phyloP scores from a whole-genome alignment of 179 eudicot species.

The Spergularia azorica region DNA sequence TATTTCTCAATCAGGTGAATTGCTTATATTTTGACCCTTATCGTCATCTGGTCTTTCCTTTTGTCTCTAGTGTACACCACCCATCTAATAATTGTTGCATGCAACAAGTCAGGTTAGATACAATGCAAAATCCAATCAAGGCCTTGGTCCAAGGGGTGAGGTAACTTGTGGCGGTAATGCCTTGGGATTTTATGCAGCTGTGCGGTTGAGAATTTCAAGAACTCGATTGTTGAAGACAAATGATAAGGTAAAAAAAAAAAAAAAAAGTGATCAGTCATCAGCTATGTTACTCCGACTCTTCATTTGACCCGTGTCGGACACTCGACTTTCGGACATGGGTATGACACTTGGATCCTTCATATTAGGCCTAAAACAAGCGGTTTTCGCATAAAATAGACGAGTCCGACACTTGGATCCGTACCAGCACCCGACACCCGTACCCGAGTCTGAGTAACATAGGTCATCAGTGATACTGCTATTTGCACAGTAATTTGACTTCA shows the following conservation, averaged over 20 bases:
- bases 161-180: constrained; percentile 96
- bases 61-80: not conserved
- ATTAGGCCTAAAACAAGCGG: too few species aligned
- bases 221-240: constrained; percentile 54
- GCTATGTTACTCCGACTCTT: too few species aligned
- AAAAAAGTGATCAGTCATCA: not conserved
- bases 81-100: constrained; percentile 8
- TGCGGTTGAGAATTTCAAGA: constrained; percentile 75
- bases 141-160: constrained; percentile 52
- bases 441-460: too few species aligned
- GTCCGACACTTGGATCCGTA: too few species aligned
- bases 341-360: too few species aligned
- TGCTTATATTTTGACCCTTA: constrained; percentile 8
- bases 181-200: constrained; percentile 84
- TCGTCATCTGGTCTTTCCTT: not conserved
- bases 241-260: constrained; percentile 53
- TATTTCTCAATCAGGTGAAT: constrained; percentile 90
- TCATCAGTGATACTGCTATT: too few species aligned
- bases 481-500: not conserved
- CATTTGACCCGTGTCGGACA: too few species aligned
- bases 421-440: too few species aligned
- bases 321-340: too few species aligned
- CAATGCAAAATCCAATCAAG: constrained; percentile 42
- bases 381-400: too few species aligned
- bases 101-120: constrained; percentile 62